phyloP scores from a whole-genome alignment of 2,329 filamentous ascomycete species.

The Fusarium compactum region DNA sequence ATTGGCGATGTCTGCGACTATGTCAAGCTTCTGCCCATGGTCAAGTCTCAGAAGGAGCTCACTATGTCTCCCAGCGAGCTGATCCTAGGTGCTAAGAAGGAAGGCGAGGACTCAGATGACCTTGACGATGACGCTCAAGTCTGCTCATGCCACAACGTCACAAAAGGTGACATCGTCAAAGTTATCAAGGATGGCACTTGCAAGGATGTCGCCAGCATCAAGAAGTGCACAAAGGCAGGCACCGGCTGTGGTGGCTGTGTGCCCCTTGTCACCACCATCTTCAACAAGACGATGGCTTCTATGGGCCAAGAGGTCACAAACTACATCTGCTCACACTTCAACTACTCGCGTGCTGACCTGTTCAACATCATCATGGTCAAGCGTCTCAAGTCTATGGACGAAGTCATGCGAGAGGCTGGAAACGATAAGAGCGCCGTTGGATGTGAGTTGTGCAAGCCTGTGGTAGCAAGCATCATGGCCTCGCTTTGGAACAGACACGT shows the following conservation, averaged over 20 bases:
- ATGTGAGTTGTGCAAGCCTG: conserved; percentile 89
- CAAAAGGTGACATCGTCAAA: conserved; percentile 81
- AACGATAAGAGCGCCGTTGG: conserved; percentile 78
- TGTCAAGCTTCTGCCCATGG: conserved; percentile 87
- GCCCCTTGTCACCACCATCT: conserved; percentile 88
- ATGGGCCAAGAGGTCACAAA: conserved; percentile 92
- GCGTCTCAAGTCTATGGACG: conserved; percentile 75
- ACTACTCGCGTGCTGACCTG: conserved; percentile 85
- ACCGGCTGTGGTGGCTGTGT: conserved; percentile 92
- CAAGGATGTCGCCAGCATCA: conserved; percentile 84
- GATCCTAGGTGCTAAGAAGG: conserved; percentile 80
- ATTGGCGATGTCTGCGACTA: conserved; percentile 94
- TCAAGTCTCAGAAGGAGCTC: conserved; percentile 83
- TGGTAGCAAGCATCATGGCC: conserved; percentile 82
- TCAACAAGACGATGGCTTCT: conserved; percentile 86
- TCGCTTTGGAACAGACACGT: conserved; percentile 88
- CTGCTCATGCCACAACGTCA: conserved; percentile 93
- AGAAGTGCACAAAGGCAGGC: conserved; percentile 90
- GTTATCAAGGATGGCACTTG: conserved; percentile 81
- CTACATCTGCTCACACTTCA: conserved; percentile 86
- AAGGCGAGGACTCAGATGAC: conserved; percentile 81
- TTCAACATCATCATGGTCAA: conserved; percentile 91
- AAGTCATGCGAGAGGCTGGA: conserved; percentile 84
- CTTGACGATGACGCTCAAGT: conserved; percentile 88
- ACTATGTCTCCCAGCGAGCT: conserved; percentile 84